Conservation (phyloP, 2,329 filamentous ascomycete genomes). For the Chrysoporthe deuterocubensis region DNA sequence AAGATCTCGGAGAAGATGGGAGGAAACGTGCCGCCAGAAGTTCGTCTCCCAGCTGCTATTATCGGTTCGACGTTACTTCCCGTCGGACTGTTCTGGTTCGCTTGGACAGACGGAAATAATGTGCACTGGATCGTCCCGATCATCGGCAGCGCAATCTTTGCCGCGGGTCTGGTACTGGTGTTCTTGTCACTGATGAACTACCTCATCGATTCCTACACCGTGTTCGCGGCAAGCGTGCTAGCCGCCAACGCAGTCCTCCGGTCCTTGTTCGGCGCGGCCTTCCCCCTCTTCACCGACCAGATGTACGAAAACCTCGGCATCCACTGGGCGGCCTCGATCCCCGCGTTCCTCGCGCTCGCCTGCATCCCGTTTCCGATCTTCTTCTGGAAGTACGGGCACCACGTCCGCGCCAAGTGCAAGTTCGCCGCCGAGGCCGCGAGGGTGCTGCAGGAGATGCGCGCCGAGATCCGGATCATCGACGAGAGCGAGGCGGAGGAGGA, state of each 20-base stretch:
- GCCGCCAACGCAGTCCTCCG: conserved; percentile 62
- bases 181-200: conserved; percentile 60
- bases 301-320: conserved; percentile 28
- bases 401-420: conserved; percentile 40
- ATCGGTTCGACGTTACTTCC: conserved; percentile 67
- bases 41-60: conserved; percentile 64
- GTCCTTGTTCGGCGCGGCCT: conserved; percentile 60
- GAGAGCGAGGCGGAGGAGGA: conserved; percentile 28
- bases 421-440: conserved; percentile 31
- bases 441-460: conserved; percentile 26
- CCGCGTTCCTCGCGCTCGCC: conserved; percentile 44
- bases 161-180: conserved; percentile 50
- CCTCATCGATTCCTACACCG: conserved; percentile 57
- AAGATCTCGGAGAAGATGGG: conserved; percentile 46
- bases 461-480: conserved; percentile 16
- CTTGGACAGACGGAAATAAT: conserved; percentile 63
- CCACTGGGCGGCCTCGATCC: conserved; percentile 39
- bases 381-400: conserved; percentile 44
- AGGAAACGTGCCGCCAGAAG: conserved; percentile 67
- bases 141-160: conserved; percentile 40
- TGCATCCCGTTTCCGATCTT: conserved; percentile 46
- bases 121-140: conserved; percentile 56
- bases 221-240: conserved; percentile 63
- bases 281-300: conserved; percentile 58
- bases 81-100: conserved; percentile 69